Conservation (phyloP, 129 eudicot genomes). For the Cynara cardunculus region DNA sequence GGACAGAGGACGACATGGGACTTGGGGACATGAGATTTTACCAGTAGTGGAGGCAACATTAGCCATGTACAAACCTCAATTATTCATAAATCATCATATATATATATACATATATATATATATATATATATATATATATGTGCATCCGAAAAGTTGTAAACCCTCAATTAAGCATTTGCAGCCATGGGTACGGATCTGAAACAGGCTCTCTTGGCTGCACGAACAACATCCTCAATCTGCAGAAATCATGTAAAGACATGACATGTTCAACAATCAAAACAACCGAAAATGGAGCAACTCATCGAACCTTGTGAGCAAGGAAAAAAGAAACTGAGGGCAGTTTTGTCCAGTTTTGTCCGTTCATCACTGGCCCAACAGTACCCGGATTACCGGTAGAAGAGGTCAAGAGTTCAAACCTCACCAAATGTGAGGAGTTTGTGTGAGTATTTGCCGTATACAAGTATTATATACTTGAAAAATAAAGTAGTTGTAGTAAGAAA, state of each 20-base stretch:
- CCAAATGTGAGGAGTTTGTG: background rate
- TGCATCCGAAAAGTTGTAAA: background rate
- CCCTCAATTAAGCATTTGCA: conserved; percentile 26
- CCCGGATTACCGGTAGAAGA: background rate
- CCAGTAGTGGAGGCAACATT: background rate
- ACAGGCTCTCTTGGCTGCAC: conserved; percentile 58
- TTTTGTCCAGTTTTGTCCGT: no score
- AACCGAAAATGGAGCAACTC: background rate
- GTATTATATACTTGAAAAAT: background rate
- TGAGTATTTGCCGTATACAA: background rate
- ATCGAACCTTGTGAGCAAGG: background rate
- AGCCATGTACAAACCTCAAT: conserved; percentile 4
- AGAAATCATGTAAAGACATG: background rate
- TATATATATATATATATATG: no score
- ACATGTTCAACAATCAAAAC: background rate
- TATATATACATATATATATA: no score
- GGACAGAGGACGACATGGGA: background rate
- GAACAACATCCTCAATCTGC: conserved; percentile 57
- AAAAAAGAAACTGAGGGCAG: no score
- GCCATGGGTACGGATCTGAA: conserved; percentile 34
- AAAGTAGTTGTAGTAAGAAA: background rate
- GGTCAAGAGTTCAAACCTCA: background rate
- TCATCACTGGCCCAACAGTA: background rate
- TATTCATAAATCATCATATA: background rate
- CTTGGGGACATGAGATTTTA: background rate